A percentile compares a stretch with the other conserved stretches of the same genome.
phyloP scores from a whole-genome alignment of 2,329 filamentous ascomycete genomes.

The Talaromyces sp. region DNA sequence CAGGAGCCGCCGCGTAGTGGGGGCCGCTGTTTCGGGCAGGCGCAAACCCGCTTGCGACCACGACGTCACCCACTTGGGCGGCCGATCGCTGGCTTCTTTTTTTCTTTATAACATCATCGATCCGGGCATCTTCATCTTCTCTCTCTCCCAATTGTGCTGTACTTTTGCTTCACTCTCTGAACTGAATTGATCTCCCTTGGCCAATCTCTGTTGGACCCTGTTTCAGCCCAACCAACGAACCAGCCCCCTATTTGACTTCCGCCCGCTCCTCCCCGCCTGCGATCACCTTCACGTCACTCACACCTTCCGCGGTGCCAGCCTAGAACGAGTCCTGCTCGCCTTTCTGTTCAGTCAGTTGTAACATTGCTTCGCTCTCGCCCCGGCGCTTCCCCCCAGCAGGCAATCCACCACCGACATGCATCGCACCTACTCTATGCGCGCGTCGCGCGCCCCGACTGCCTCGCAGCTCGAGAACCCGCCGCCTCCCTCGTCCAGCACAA shows the following conservation, averaged over 20 bases:
- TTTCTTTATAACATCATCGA: background rate
- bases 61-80: background rate
- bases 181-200: background rate
- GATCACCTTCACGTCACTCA: conserved; percentile 12
- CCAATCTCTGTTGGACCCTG: background rate
- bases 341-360: background rate
- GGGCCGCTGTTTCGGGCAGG: background rate
- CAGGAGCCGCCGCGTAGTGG: background rate
- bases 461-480: conserved; percentile 89
- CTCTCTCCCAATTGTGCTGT: background rate
- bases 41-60: background rate
- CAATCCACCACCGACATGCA: conserved; percentile 61
- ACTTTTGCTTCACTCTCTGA: background rate
- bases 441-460: conserved; percentile 90
- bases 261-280: conserved; percentile 7
- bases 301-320: background rate
- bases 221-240: background rate
- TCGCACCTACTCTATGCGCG: conserved; percentile 98
- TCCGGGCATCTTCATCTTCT: background rate
- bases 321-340: background rate
- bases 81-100: background rate
- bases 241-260: conserved; percentile 1
- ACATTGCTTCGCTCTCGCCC: background rate
- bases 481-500: conserved; percentile 85
- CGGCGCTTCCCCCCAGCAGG: background rate